Base-by-base conservation (phyloP, 495 filamentous ascomycete genomes). In the Aspergillus sclerotiicarbonarius region DNA sequence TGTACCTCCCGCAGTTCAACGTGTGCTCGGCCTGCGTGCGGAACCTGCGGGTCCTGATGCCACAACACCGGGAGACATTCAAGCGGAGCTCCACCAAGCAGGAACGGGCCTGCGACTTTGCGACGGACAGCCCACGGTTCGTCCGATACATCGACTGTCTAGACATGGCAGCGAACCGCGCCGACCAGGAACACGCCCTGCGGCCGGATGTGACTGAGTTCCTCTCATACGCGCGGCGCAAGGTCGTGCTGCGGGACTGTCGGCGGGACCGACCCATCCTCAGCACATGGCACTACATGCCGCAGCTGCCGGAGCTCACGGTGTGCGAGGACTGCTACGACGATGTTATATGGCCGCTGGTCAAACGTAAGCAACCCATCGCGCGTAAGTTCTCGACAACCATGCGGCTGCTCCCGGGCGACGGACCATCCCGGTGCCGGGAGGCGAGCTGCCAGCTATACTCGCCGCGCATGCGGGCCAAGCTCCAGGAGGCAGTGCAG, bases 301-400 rank as follows among this genome's bases (percentile, higher is more conserved):
- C 85, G 1, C 63, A 73, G 12, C 68, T 89, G 0, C 85, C 84
- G 19, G 83, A 87, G 47, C 77, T 90, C 59, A 86, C 84, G 6
- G 80, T 87, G 48, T 90, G 87, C 71, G 81, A 86, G 60, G 84
- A 87, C 66, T 90, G 90, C 71, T 92, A 86, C 68, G 80, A 84
- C 10, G 79, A 83, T 5, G 81, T 88, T 0, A 82, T 92, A 8
- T 83, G 81, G 77, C 90, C 89, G 3, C 71, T 84, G 19, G 76
- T 83, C 10, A 71, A 80, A 35, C 66, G 73, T 2, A 68, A 75
- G 25, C 74, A 75, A 32, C 71, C 79, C 0, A 71, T 92, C 19
- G 84, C 88, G 0, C 70, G 75, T 0, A 76, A 79, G 57, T 86
- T 91, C 63, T 79, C 72, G 15, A 67, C 69, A 5, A 69, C 72